phyloP scores from a whole-genome alignment of 495 filamentous ascomycete species.

The Lineolata rhizophorae region DNA sequence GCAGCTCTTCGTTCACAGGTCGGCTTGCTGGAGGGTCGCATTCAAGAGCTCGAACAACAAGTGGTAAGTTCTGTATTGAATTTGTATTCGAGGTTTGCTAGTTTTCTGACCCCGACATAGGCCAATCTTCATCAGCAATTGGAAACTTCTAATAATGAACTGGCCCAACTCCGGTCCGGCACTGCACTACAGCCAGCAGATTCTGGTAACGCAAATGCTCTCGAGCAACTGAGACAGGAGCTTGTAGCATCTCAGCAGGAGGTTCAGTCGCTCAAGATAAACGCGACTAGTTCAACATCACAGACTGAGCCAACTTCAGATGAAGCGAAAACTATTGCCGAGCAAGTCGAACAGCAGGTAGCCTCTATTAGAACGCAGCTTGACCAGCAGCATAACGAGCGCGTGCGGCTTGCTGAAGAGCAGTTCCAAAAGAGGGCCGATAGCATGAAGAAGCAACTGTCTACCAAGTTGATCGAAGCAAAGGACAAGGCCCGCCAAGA shows the following conservation, averaged over 20 bases:
- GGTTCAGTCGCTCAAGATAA: background rate
- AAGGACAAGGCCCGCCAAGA: constrained; percentile 25
- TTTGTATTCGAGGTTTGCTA: background rate
- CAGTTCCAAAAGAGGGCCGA: constrained; percentile 45
- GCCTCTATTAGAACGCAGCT: constrained; percentile 15
- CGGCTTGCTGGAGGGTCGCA: constrained; percentile 5
- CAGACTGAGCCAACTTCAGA: background rate
- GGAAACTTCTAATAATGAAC: too few relatives aligned
- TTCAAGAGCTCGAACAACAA: constrained; percentile 26
- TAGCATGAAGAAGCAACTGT: constrained; percentile 48
- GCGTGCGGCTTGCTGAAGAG: constrained; percentile 33
- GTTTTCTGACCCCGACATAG: background rate
- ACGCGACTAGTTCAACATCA: background rate
- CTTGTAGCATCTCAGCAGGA: background rate
- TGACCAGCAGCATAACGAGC: constrained; percentile 22
- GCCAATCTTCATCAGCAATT: too few relatives aligned
- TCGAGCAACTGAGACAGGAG: background rate
- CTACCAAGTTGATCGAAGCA: constrained; percentile 44
- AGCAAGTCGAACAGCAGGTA: constrained; percentile 24
- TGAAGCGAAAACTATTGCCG: constrained; percentile 1
- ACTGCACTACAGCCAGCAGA: too few relatives aligned
- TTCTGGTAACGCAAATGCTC: too few relatives aligned
- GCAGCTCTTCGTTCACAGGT: constrained; percentile 10
- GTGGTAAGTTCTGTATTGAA: constrained; percentile 22
- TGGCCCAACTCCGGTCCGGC: too few relatives aligned